phyloP scores from a whole-genome alignment of 371 early-diverging fungal species.

The Polyrhizophydium stewartii region DNA sequence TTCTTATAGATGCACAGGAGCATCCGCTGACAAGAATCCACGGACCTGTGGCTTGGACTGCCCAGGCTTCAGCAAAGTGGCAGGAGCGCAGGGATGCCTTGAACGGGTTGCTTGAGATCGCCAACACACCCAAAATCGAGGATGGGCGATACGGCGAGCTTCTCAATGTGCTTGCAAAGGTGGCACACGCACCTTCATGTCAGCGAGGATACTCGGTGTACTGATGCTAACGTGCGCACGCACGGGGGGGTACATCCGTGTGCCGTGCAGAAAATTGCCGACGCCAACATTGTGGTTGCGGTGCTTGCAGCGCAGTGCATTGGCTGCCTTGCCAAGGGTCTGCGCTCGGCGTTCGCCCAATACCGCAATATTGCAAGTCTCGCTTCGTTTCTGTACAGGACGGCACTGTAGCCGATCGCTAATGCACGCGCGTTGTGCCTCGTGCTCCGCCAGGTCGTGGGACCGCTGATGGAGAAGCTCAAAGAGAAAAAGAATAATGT shows the following conservation, averaged over 20 bases:
- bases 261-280: slow-evolving; percentile 61
- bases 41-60: not conserved
- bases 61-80: slow-evolving; percentile 86
- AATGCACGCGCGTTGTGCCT: too few species aligned
- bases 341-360: slow-evolving; percentile 72
- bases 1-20: too few species aligned
- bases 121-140: slow-evolving; percentile 72
- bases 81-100: slow-evolving; percentile 91
- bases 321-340: slow-evolving; percentile 77
- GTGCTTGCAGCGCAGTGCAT: slow-evolving; percentile 76
- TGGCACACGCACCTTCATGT: too few species aligned
- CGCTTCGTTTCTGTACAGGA: not conserved
- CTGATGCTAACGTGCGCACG: too few species aligned
- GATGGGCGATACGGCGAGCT: slow-evolving; percentile 77
- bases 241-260: too few species aligned
- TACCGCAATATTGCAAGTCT: slow-evolving; percentile 64
- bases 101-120: slow-evolving; percentile 62
- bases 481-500: slow-evolving; percentile 92
- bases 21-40: too few species aligned
- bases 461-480: slow-evolving; percentile 78
- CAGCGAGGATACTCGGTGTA: too few species aligned
- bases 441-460: slow-evolving; percentile 25
- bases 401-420: too few species aligned
- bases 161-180: slow-evolving; percentile 76
- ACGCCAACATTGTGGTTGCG: slow-evolving; percentile 84